Percentiles rank a stretch among this genome's conserved stretches.
phyloP scores from a whole-genome alignment of 2,329 filamentous ascomycete species.

The Clonostachys chloroleuca region DNA sequence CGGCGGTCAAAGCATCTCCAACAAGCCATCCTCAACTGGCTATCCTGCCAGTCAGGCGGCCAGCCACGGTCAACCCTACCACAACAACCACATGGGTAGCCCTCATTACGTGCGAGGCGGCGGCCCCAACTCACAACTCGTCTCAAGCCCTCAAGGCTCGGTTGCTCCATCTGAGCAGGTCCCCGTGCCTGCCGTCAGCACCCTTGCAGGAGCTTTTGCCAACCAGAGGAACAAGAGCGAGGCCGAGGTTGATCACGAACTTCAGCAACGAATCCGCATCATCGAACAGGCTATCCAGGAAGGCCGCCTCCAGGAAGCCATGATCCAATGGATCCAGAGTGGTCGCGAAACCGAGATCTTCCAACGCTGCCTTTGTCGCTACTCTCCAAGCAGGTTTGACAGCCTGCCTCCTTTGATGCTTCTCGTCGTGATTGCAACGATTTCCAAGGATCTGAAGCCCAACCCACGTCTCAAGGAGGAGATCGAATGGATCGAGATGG shows the following conservation, averaged over 20 bases:
- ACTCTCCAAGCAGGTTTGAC: conserved; percentile 37
- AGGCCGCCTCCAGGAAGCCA: conserved; percentile 56
- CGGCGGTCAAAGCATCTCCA: background rate
- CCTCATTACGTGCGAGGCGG: conserved; percentile 28
- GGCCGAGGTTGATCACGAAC: conserved; percentile 39
- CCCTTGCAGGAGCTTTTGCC: conserved; percentile 26
- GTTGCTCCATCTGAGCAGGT: conserved; percentile 22
- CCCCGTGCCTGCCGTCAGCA: conserved; percentile 21
- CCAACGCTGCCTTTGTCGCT: conserved; percentile 33
- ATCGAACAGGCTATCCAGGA: conserved; percentile 61
- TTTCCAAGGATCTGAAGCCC: conserved; percentile 52
- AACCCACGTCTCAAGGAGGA: conserved; percentile 49
- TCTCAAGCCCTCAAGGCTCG: conserved; percentile 20
- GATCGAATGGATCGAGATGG: conserved; percentile 56
- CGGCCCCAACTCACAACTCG: conserved; percentile 12
- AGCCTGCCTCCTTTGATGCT: conserved; percentile 57
- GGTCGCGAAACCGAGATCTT: conserved; percentile 61
- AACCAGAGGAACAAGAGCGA: conserved; percentile 26
- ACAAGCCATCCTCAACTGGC: conserved; percentile 1
- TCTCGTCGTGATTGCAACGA: conserved; percentile 60
- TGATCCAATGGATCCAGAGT: conserved; percentile 64
- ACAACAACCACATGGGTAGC: conserved; percentile 24
- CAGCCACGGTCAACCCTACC: conserved; percentile 23
- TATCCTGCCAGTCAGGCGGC: conserved; percentile 23
- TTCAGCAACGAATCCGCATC: conserved; percentile 47